Conservation (phyloP, 164 flowering plant species). For the Kalanchoe fedtschenkoi region DNA sequence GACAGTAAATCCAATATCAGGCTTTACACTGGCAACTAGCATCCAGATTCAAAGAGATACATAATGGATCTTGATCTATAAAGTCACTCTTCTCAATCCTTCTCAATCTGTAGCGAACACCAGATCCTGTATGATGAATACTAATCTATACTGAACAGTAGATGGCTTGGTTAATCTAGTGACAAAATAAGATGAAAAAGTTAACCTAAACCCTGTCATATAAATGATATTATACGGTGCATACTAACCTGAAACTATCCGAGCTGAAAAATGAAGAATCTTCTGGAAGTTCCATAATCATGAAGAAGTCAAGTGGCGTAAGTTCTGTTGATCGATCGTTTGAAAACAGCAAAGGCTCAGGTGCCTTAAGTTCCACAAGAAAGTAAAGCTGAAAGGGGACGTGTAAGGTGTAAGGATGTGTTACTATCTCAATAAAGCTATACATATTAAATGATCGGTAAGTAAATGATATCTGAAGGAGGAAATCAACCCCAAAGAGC, state of each 20-base stretch:
- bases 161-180: not conserved
- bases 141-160: not conserved
- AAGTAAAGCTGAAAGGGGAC: constrained; percentile 32
- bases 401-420: not conserved
- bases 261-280: constrained; percentile 66
- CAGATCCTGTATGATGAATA: too few relatives aligned
- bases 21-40: not conserved
- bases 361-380: constrained; percentile 48
- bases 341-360: constrained; percentile 40
- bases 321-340: constrained; percentile 28
- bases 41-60: not conserved
- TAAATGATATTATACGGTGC: not conserved
- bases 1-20: too few relatives aligned
- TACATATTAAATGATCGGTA: not conserved
- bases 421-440: not conserved
- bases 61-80: not conserved
- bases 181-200: not conserved
- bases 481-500: too few relatives aligned
- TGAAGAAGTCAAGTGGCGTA: constrained; percentile 47
- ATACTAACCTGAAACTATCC: constrained; percentile 60
- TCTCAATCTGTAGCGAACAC: too few relatives aligned
- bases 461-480: too few relatives aligned
- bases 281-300: constrained; percentile 52
- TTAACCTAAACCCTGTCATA: not conserved
- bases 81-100: too few relatives aligned